phyloP scores from a whole-genome alignment of 2,329 filamentous ascomycete species.

The Nemania bipapillata region DNA sequence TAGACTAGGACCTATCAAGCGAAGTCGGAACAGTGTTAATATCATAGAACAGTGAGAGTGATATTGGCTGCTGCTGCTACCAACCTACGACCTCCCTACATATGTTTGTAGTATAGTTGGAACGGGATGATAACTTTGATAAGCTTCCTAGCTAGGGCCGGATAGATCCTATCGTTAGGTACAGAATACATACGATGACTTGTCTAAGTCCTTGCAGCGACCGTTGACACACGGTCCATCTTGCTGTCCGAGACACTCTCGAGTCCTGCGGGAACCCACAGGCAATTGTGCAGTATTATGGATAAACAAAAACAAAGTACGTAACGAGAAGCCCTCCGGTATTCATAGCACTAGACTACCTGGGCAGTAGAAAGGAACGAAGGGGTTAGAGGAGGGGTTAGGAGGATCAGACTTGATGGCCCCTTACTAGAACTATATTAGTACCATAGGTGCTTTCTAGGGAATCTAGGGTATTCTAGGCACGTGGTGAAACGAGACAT shows the following conservation, averaged over 20 bases:
- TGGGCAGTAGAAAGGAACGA: slow-evolving; percentile 1
- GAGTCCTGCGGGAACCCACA: not conserved
- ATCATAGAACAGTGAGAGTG: not conserved
- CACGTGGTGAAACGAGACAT: slow-evolving; percentile 28
- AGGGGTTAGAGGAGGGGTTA: slow-evolving; percentile 5
- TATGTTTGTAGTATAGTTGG: not conserved
- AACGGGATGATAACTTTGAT: slow-evolving; percentile 15
- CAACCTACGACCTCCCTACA: not conserved
- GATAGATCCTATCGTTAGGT: slow-evolving; percentile 31
- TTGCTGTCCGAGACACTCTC: slow-evolving; percentile 22
- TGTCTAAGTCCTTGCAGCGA: slow-evolving; percentile 4
- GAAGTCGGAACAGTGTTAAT: slow-evolving; percentile 30
- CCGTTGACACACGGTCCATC: slow-evolving; percentile 30
- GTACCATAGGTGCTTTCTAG: not conserved
- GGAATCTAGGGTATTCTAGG: too few relatives aligned
- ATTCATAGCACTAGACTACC: too few relatives aligned
- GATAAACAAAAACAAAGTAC: not conserved
- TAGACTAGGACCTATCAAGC: slow-evolving; percentile 12
- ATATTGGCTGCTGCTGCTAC: not conserved
- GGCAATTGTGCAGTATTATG: not conserved
- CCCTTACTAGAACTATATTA: not conserved
- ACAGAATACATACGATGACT: too few relatives aligned
- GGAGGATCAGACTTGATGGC: slow-evolving; percentile 11
- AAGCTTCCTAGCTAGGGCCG: slow-evolving; percentile 17
- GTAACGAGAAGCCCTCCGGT: too few relatives aligned